These are phyloP conservation scores for Nicotiana sylvestris DNA, from an alignment of 257 asterid genomes.

Conservation along the genomic window DNA sequence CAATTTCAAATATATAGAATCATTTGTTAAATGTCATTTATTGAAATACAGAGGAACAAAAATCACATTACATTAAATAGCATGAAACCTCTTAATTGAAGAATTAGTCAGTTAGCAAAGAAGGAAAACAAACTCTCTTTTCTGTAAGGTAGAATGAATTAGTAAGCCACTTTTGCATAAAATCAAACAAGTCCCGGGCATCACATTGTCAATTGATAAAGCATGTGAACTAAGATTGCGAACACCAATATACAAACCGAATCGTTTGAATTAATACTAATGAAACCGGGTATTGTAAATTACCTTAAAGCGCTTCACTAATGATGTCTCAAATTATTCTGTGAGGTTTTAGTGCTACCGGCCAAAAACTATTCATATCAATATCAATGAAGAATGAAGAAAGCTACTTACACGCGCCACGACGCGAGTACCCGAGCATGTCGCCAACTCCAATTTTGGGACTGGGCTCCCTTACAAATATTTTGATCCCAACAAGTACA, in stretches of 20 bases:
- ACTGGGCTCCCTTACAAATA: background rate
- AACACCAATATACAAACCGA: background rate
- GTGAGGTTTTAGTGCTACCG: too few relatives aligned
- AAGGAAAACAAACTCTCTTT: background rate
- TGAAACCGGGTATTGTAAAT: background rate
- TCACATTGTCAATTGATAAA: background rate
- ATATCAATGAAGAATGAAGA: background rate
- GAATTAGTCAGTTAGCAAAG: background rate
- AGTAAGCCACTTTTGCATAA: background rate
- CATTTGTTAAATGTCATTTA: background rate
- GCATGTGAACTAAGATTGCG: background rate
- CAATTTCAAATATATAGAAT: background rate
- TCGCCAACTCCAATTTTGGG: background rate
- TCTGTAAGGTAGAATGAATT: background rate
- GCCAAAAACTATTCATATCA: background rate
- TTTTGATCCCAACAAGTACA: too few relatives aligned
- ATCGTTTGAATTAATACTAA: background rate
- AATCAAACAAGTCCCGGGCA: background rate
- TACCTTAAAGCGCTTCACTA: background rate
- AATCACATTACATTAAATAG: background rate
- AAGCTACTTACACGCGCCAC: background rate
- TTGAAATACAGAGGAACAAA: background rate
- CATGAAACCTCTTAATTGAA: background rate
- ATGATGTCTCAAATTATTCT: background rate
- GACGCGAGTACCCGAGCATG: background rate